A percentile compares a stretch with the other conserved stretches of the same genome.
Evolutionary conservation across 2,329 filamentous ascomycete species (phyloP).

Genomic region (Clarireedia homoeocarpa): DNA sequence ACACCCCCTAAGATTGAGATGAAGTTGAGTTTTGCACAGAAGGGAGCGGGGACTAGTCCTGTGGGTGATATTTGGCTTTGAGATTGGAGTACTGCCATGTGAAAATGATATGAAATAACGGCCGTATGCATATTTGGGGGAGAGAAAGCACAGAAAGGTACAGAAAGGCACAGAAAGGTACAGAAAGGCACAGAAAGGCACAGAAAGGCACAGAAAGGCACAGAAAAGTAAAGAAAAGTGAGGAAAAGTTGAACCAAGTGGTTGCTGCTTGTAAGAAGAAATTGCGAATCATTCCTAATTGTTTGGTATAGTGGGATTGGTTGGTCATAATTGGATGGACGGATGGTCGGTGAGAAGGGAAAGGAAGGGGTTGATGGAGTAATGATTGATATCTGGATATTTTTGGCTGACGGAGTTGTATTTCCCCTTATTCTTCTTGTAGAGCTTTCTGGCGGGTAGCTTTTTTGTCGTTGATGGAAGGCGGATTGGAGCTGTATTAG

Average conservation of each 20-base stretch:
- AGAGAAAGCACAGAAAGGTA: not conserved
- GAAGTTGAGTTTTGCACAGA: conserved; percentile 24
- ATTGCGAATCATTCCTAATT: not conserved
- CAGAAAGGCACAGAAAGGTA: not conserved
- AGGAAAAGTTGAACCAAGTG: not conserved
- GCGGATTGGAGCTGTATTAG: not conserved
- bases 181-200: not conserved
- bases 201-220: not conserved
- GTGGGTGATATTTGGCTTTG: conserved; percentile 22
- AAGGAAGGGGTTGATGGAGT: not conserved
- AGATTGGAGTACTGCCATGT: not conserved
- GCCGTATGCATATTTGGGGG: no score
- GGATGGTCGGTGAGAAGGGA: not conserved
- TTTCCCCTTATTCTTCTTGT: not conserved
- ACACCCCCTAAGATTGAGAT: conserved; percentile 27
- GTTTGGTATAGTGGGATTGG: not conserved
- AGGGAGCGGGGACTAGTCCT: conserved; percentile 2
- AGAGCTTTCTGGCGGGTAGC: not conserved
- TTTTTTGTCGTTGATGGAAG: not conserved
- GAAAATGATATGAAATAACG: not conserved
- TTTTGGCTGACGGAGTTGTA: not conserved
- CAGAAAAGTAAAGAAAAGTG: not conserved
- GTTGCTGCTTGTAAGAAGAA: not conserved
- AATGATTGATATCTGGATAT: not conserved
- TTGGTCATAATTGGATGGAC: not conserved